phyloP scores from a whole-genome alignment of 805 yeast species.

The Ascoidea asiatica region DNA sequence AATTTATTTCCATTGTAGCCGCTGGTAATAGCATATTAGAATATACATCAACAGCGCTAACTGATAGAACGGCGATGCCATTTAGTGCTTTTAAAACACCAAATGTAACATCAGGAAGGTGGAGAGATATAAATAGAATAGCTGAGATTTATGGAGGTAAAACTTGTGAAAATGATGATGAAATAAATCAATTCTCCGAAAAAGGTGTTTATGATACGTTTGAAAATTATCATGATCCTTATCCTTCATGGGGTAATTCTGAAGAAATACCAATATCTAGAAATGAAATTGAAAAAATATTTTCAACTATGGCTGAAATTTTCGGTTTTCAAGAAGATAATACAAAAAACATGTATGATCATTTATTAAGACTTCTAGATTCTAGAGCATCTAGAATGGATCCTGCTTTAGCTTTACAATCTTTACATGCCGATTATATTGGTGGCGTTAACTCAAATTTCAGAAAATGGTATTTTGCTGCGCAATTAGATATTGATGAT shows the following conservation, averaged over 20 bases:
- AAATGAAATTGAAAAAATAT: slow-evolving; percentile 42
- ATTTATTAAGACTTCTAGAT: slow-evolving; percentile 45
- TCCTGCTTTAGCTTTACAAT: slow-evolving; percentile 37
- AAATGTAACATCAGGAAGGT: slow-evolving; percentile 72
- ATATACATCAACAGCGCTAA: slow-evolving; percentile 16
- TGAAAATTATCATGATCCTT: slow-evolving; percentile 28
- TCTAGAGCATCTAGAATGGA: slow-evolving; percentile 58
- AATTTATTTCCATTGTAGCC: no score
- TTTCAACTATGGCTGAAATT: slow-evolving; percentile 33
- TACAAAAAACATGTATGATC: slow-evolving; percentile 54
- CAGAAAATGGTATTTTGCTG: slow-evolving; percentile 67
- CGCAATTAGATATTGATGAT: slow-evolving; percentile 51
- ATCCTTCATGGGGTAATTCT: slow-evolving; percentile 7
- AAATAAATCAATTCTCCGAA: slow-evolving; percentile 26
- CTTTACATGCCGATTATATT: slow-evolving; percentile 62
- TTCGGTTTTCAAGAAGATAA: slow-evolving; percentile 64
- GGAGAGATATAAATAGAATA: slow-evolving; percentile 25
- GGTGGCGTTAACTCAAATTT: slow-evolving; percentile 61
- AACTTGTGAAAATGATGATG: slow-evolving; percentile 14
- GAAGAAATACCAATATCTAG: slow-evolving; percentile 32
- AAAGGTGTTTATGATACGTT: slow-evolving; percentile 27
- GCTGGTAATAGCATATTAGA: no score
- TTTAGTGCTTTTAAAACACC: slow-evolving; percentile 96
- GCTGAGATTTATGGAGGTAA: slow-evolving; percentile 20
- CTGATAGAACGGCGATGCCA: slow-evolving; percentile 36